These are phyloP conservation scores for Alternaria gansuensis DNA, from an alignment of 2,329 filamentous ascomycete genomes.

Conservation along the genomic window DNA sequence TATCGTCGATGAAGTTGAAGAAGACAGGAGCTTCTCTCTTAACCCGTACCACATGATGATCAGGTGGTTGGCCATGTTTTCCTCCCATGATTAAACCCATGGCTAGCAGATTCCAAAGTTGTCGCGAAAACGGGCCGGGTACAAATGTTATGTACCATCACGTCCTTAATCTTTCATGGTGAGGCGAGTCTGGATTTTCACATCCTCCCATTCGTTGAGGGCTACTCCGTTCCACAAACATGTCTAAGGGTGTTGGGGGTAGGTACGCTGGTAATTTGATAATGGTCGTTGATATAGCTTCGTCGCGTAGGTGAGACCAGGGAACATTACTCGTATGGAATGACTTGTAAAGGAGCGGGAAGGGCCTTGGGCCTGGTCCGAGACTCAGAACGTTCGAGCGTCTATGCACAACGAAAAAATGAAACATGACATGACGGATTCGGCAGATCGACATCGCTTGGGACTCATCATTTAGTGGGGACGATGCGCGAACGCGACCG, in stretches of 20 bases:
- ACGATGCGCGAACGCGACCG: slow-evolving; percentile 20
- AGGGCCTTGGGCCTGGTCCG: slow-evolving; percentile 12
- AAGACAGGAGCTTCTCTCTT: slow-evolving; percentile 11
- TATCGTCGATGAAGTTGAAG: slow-evolving; percentile 9
- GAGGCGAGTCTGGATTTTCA: slow-evolving; percentile 3
- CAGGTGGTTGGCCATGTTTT: slow-evolving; percentile 2
- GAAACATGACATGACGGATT: slow-evolving; percentile 15
- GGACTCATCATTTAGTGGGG: slow-evolving; percentile 5
- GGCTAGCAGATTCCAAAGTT: slow-evolving; percentile 18
- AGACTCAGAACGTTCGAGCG: slow-evolving; percentile 20
- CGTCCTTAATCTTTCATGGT: slow-evolving; percentile 9
- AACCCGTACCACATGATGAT: slow-evolving; percentile 5
- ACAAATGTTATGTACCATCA: slow-evolving; percentile 8
- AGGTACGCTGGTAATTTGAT: slow-evolving; percentile 1
- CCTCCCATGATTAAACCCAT: slow-evolving; percentile 13
- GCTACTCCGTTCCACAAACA: slow-evolving; percentile 5
- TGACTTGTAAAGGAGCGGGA: slow-evolving; percentile 7
- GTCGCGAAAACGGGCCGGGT: slow-evolving; percentile 12
- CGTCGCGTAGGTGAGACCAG: slow-evolving; percentile 2
- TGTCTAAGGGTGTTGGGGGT: slow-evolving; percentile 3
- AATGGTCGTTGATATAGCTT: slow-evolving; percentile 9
- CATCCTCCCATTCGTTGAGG: slow-evolving; percentile 3
- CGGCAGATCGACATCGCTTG: slow-evolving; percentile 12
- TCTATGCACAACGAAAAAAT: slow-evolving; percentile 12
- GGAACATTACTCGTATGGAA: slow-evolving; percentile 11